phyloP scores from a whole-genome alignment of 768 basidiomycete species.

The Tulasnella sp. region DNA sequence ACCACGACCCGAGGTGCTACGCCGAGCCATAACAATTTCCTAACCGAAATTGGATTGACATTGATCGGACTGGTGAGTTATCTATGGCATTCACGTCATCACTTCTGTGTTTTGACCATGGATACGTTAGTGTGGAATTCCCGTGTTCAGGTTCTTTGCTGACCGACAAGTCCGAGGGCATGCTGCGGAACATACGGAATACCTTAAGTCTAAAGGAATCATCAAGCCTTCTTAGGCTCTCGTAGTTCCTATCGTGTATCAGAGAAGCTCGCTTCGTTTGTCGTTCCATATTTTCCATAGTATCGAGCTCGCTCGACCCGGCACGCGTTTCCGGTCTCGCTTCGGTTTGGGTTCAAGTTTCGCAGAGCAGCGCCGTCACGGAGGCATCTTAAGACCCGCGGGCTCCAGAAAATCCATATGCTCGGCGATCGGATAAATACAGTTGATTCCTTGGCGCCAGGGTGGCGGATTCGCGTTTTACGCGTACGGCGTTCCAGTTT shows the following conservation, averaged over 20 bases:
- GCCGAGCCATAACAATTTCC: constrained; percentile 61
- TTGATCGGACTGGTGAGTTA: constrained; percentile 52
- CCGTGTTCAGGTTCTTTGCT: constrained; percentile 43
- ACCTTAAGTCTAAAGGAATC: constrained; percentile 37
- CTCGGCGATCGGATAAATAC: too few relatives aligned
- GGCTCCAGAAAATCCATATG: too few relatives aligned
- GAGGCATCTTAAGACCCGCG: too few relatives aligned
- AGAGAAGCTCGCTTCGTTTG: too few relatives aligned
- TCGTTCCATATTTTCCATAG: too few relatives aligned
- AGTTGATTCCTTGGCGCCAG: too few relatives aligned
- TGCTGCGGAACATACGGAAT: constrained; percentile 35
- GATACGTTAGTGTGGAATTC: constrained; percentile 41
- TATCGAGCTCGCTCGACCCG: too few relatives aligned
- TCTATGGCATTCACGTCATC: neutral
- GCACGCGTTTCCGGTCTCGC: too few relatives aligned
- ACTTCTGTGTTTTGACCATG: neutral
- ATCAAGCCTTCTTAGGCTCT: constrained; percentile 15
- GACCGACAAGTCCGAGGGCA: constrained; percentile 39
- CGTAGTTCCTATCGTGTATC: too few relatives aligned
- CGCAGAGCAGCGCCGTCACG: too few relatives aligned
- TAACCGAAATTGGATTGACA: constrained; percentile 54
- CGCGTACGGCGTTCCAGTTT: neutral
- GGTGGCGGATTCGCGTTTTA: too few relatives aligned
- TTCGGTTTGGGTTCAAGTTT: too few relatives aligned
- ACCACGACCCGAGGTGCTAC: constrained; percentile 65